Percentiles rank a stretch among this genome's conserved stretches.
phyloP scores from a whole-genome alignment of 139 green algal genomes.

The Volvox reticuliferus region DNA sequence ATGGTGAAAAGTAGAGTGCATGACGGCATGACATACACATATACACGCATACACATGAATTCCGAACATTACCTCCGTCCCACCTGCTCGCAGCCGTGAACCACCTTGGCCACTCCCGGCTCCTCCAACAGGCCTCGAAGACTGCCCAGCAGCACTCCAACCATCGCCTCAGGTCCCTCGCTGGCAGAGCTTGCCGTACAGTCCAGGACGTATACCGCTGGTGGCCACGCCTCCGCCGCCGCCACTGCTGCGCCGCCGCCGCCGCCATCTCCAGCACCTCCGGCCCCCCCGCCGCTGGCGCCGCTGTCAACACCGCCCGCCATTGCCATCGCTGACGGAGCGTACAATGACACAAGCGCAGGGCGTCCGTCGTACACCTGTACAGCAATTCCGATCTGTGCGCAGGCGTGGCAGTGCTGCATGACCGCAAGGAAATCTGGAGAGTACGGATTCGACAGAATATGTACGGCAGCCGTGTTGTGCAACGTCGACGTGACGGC shows the following conservation, averaged over 20 bases:
- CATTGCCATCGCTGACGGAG: background rate
- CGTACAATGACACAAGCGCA: constrained; percentile 38
- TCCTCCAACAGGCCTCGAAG: constrained; percentile 31
- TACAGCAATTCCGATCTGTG: constrained; percentile 23
- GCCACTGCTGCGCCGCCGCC: background rate
- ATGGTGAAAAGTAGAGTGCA: too few species aligned
- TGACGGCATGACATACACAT: too few species aligned
- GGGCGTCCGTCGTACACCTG: background rate
- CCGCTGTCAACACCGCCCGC: background rate
- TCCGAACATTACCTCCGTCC: background rate
- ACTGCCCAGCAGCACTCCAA: constrained; percentile 1
- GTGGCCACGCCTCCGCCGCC: background rate
- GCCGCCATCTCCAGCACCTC: too few species aligned
- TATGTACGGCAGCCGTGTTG: background rate
- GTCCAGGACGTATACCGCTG: constrained; percentile 30
- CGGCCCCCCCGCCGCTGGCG: background rate
- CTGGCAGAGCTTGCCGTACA: constrained; percentile 9
- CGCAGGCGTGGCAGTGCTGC: constrained; percentile 30
- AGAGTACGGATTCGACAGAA: constrained; percentile 25
- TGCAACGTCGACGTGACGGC: background rate
- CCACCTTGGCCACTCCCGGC: constrained; percentile 34
- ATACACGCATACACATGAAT: too few species aligned
- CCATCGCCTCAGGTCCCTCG: constrained; percentile 6
- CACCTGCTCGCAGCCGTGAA: constrained; percentile 44
- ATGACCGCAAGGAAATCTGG: constrained; percentile 21